Conservation (phyloP, 2,329 filamentous ascomycete species). For the Penicillium sp. region DNA sequence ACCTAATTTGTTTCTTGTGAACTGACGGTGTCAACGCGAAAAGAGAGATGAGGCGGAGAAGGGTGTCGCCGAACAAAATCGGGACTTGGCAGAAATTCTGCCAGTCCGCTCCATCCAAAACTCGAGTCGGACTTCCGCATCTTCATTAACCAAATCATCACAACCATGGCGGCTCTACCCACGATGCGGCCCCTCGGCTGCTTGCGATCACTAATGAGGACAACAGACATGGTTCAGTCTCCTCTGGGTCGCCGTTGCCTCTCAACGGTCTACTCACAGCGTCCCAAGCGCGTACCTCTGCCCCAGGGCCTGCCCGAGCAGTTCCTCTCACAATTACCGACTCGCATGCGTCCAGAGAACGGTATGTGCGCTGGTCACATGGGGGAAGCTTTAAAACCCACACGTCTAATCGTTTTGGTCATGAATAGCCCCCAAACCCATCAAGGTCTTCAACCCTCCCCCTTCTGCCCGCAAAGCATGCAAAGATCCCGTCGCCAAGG, state of each 20-base stretch:
- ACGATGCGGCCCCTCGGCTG: slow-evolving; percentile 62
- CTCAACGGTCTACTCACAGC: slow-evolving; percentile 44
- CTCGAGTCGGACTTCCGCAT: slow-evolving; percentile 18
- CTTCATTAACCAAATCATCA: slow-evolving; percentile 19
- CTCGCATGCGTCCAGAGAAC: slow-evolving; percentile 32
- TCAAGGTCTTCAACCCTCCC: slow-evolving; percentile 49
- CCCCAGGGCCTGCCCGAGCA: slow-evolving; percentile 38
- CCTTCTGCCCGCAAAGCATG: slow-evolving; percentile 31
- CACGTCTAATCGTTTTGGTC: background rate
- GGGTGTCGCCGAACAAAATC: slow-evolving; percentile 20
- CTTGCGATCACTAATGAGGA: slow-evolving; percentile 56
- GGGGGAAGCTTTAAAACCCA: too few relatives aligned
- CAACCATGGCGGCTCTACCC: slow-evolving; percentile 57
- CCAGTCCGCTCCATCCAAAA: slow-evolving; percentile 28
- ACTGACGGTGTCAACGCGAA: slow-evolving; percentile 4
- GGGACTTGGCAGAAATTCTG: slow-evolving; percentile 36
- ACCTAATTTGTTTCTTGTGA: background rate
- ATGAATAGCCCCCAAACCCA: slow-evolving; percentile 40
- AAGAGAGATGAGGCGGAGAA: slow-evolving; percentile 17
- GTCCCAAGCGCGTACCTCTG: slow-evolving; percentile 35
- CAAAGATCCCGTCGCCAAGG: slow-evolving; percentile 59
- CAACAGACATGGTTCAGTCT: slow-evolving; percentile 52
- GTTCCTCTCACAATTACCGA: slow-evolving; percentile 40
- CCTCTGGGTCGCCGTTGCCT: slow-evolving; percentile 44
- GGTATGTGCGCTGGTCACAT: slow-evolving; percentile 22